Percentiles rank a stretch among this genome's conserved stretches.
phyloP scores from a whole-genome alignment of 257 asterid species.

The Capsicum pubescens region DNA sequence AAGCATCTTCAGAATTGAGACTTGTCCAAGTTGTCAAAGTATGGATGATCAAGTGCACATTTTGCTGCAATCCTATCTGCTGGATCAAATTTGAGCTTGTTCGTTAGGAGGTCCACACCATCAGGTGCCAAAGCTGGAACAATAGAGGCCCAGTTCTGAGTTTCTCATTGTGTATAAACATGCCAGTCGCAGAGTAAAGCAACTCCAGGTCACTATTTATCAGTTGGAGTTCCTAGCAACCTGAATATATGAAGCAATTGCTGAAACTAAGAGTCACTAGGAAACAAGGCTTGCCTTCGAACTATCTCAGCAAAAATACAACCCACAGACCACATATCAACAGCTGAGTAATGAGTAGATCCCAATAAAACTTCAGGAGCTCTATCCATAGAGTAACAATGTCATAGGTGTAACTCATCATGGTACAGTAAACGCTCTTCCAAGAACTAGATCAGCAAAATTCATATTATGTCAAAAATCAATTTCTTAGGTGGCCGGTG shows the following conservation, averaged over 20 bases:
- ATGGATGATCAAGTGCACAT: constrained; percentile 91
- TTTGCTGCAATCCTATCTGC: constrained; percentile 91
- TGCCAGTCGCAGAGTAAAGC: constrained; percentile 87
- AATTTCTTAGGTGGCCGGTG: no score
- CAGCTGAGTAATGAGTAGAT: constrained; percentile 87
- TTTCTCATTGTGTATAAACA: constrained; percentile 89
- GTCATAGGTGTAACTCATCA: constrained; percentile 97
- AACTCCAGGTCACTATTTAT: constrained; percentile 91
- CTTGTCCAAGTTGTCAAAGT: constrained; percentile 87
- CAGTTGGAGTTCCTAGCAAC: constrained; percentile 93
- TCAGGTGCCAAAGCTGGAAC: constrained; percentile 83
- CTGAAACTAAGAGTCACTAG: constrained; percentile 94
- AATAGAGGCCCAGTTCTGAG: constrained; percentile 76
- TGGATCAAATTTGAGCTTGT: constrained; percentile 82
- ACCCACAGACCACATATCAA: constrained; percentile 99
- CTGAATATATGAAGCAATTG: constrained; percentile 90
- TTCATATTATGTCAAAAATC: no score
- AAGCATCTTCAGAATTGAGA: constrained; percentile 69
- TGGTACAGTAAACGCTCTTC: constrained; percentile 90
- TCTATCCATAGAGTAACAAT: constrained; percentile 94
- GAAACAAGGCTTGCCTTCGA: constrained; percentile 86
- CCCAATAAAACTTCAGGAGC: constrained; percentile 96
- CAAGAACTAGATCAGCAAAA: constrained; percentile 93
- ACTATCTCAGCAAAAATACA: constrained; percentile 97
- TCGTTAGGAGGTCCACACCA: constrained; percentile 83